Base-by-base conservation (phyloP, 2,329 filamentous ascomycete genomes). In the Immersiporthe knoxdaviesiana region DNA sequence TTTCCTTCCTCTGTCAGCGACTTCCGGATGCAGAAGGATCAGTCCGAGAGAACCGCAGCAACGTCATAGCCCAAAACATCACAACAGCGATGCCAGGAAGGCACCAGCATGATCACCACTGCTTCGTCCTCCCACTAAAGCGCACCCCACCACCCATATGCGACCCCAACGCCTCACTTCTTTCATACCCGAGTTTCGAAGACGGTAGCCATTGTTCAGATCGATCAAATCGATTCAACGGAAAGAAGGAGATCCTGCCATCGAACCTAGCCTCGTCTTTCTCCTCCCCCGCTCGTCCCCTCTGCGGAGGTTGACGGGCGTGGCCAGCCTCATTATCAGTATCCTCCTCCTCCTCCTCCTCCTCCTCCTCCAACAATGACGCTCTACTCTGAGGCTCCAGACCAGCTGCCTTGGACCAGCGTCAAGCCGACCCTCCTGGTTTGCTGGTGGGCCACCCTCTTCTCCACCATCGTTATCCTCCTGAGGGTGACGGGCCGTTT, bases 361-460 rank as follows among this genome's bases (percentile, higher is more conserved):
- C 52, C 77, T 74, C 70, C 7, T 12, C 44, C 8, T 18, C 18
- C 44, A 79, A 72, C 71, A 90, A 90, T 90, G 88, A 76, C 82
- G 63, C 80, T 91, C 75, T 90, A 90, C 75, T 85, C 87, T 1
- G 78, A 82, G 18, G 83, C 87, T 63, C 87, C 87, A 68, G 77
- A 79, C 62, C 77, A 83, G 67, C 82, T 81, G 73, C 76, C 79
- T 47, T 83, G 83, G 75, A 78, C 81, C 67, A 77, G 84, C 63
- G 91, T 96, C 81, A 97, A 97, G 78, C 93, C 95, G n/a, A 97
- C 94, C 0, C 84, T 99, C 62, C 86, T 99, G 72, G 94, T 97
- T 74, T 97, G 92, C 79, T 98, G 95, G 94, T 98, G 95, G 94
- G 93, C 91, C 72, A 96, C 93, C 39, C 84, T 89, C 18, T 95